These are phyloP conservation scores for Debaryomyces castellii DNA, from an alignment of 805 yeast genomes.

Conservation along the genomic window DNA sequence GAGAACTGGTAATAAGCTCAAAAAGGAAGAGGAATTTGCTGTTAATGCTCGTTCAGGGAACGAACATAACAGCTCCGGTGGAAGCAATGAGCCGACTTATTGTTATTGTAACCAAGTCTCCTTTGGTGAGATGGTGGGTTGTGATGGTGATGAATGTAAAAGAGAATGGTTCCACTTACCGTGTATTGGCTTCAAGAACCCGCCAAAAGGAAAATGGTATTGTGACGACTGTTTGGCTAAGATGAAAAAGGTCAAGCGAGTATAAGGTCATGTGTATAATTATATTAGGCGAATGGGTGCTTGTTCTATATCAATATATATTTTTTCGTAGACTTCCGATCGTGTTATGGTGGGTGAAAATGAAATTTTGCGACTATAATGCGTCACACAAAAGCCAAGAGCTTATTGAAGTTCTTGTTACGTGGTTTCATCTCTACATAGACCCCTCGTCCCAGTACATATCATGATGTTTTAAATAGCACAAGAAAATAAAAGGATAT, in stretches of 20 bases:
- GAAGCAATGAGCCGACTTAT: conserved; percentile 68
- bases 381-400: too few relatives aligned
- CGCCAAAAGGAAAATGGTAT: conserved; percentile 66
- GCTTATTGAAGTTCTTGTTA: too few relatives aligned
- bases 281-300: not conserved
- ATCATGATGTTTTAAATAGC: too few relatives aligned
- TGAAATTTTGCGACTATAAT: too few relatives aligned
- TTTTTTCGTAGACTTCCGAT: too few relatives aligned
- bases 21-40: conserved; percentile 16
- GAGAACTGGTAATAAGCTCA: conserved; percentile 18
- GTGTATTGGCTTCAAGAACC: conserved; percentile 81
- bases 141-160: conserved; percentile 91
- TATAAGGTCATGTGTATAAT: not conserved
- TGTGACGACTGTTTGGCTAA: conserved; percentile 43
- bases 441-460: too few relatives aligned
- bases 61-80: conserved; percentile 3
- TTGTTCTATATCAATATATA: not conserved
- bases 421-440: too few relatives aligned
- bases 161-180: conserved; percentile 96
- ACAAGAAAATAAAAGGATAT: too few relatives aligned
- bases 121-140: conserved; percentile 98
- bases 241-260: conserved; percentile 23
- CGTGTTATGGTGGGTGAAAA: too few relatives aligned
- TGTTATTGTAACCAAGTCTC: conserved; percentile 97
- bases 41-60: conserved; percentile 1